phyloP scores from a whole-genome alignment of 805 yeast genomes.

The Myxozyma udenii region DNA sequence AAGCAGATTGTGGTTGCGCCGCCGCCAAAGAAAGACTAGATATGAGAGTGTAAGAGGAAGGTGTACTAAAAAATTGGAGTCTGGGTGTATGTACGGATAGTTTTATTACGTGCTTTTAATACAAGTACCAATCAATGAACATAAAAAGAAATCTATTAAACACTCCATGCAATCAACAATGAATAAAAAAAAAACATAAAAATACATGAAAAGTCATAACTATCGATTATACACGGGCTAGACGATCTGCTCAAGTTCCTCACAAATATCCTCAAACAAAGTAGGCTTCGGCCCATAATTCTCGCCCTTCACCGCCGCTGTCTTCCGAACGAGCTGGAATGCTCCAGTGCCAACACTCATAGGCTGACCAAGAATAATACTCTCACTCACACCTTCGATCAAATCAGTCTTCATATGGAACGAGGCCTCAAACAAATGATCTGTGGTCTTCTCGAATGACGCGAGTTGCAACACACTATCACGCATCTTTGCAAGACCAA shows the following conservation, averaged over 20 bases:
- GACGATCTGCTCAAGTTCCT: neutral
- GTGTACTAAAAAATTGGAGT: too few species aligned
- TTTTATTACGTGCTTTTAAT: neutral
- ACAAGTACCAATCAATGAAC: neutral
- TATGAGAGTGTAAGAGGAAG: too few species aligned
- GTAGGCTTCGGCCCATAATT: conserved; percentile 42
- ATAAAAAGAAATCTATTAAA: neutral
- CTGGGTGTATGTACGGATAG: neutral
- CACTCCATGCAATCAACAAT: neutral
- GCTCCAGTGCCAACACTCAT: conserved; percentile 98
- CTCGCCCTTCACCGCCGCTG: conserved; percentile 14
- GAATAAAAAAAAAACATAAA: neutral
- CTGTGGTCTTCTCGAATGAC: conserved; percentile 96
- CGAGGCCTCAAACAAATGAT: conserved; percentile 96
- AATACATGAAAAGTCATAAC: neutral
- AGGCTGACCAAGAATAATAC: conserved; percentile 95
- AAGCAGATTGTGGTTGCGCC: conserved; percentile 24
- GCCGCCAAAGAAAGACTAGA: conserved; percentile 7
- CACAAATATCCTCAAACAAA: conserved; percentile 44
- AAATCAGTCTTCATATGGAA: conserved; percentile 95
- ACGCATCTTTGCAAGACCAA: conserved; percentile 97
- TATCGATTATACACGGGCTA: neutral
- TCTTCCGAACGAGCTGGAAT: conserved; percentile 56
- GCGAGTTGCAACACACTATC: conserved; percentile 96
- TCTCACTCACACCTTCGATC: conserved; percentile 96